Conservation (phyloP, 257 asterid genomes). For the Fraxinus cuspidata region DNA sequence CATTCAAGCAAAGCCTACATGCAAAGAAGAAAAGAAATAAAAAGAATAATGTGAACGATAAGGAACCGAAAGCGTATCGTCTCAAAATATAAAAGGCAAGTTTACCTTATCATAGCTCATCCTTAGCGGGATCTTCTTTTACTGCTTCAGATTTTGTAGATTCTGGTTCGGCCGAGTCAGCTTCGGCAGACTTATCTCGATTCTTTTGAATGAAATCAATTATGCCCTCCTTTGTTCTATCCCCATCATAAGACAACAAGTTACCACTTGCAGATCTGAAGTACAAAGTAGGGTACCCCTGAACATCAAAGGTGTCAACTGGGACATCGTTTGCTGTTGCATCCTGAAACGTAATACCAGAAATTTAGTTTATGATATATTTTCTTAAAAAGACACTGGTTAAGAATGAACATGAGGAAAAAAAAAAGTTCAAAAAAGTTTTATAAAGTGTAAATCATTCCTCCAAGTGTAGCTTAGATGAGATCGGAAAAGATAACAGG, state of each 20-base stretch:
- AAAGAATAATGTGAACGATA: neutral
- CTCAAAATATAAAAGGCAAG: neutral
- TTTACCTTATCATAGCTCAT: constrained; percentile 60
- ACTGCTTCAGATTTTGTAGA: constrained; percentile 34
- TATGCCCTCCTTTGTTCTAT: constrained; percentile 69
- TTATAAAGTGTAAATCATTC: neutral
- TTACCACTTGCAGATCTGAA: constrained; percentile 71
- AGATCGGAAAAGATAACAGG: neutral
- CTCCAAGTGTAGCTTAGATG: neutral
- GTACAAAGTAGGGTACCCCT: constrained; percentile 79
- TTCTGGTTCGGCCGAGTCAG: constrained; percentile 32
- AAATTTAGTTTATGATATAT: neutral
- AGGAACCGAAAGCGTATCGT: neutral
- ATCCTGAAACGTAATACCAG: constrained; percentile 43
- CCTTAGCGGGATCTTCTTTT: constrained; percentile 44
- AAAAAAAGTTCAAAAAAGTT: neutral
- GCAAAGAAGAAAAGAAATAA: neutral
- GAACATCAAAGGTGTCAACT: constrained; percentile 51
- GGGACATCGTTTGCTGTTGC: constrained; percentile 83
- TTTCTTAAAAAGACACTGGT: neutral
- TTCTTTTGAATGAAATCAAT: constrained; percentile 56
- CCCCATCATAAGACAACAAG: constrained; percentile 53
- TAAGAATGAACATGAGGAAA: neutral
- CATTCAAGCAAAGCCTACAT: constrained; percentile 26
- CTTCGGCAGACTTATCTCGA: constrained; percentile 43